phyloP scores from a whole-genome alignment of 805 yeast genomes.

The baker's yeast (Saccharomyces cerevisiae) region DNA sequence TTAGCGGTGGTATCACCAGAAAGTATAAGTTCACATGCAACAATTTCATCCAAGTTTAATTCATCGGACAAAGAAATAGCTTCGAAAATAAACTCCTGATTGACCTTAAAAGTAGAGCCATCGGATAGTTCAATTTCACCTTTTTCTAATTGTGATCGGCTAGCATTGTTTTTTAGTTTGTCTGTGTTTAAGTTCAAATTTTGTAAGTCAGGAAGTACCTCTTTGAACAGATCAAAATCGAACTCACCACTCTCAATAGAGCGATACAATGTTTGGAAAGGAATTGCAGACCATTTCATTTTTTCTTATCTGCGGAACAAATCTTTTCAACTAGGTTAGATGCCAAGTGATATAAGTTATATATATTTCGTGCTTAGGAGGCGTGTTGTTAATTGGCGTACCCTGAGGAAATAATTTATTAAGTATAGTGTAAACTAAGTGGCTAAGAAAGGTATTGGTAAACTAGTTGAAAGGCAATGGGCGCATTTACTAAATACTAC shows the following conservation, averaged over 20 bases:
- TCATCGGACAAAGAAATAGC: slow-evolving; percentile 54
- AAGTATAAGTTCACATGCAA: slow-evolving; percentile 60
- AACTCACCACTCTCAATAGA: slow-evolving; percentile 33
- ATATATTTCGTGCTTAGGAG: not conserved
- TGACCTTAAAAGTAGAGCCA: slow-evolving; percentile 43
- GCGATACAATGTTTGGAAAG: slow-evolving; percentile 40
- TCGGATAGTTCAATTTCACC: slow-evolving; percentile 45
- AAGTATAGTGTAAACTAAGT: not conserved
- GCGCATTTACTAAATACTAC: not conserved
- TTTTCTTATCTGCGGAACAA: not conserved
- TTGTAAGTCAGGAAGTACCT: slow-evolving; percentile 40
- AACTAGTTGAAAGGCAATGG: not conserved
- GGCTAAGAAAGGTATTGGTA: not conserved
- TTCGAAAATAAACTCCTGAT: slow-evolving; percentile 53
- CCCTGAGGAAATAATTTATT: not conserved
- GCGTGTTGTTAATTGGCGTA: not conserved
- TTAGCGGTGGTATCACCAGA: slow-evolving; percentile 36
- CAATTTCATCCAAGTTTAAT: slow-evolving; percentile 67
- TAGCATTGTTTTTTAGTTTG: slow-evolving; percentile 35
- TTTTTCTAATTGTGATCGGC: slow-evolving; percentile 40
- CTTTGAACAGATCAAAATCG: slow-evolving; percentile 19
- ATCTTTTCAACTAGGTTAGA: not conserved
- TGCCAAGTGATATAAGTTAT: not conserved
- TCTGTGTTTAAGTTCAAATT: slow-evolving; percentile 35
- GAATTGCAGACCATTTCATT: slow-evolving; percentile 24